These are phyloP conservation scores for Ganoderma multipileum DNA, from an alignment of 1,284 basidiomycete genomes.

Conservation along the genomic window DNA sequence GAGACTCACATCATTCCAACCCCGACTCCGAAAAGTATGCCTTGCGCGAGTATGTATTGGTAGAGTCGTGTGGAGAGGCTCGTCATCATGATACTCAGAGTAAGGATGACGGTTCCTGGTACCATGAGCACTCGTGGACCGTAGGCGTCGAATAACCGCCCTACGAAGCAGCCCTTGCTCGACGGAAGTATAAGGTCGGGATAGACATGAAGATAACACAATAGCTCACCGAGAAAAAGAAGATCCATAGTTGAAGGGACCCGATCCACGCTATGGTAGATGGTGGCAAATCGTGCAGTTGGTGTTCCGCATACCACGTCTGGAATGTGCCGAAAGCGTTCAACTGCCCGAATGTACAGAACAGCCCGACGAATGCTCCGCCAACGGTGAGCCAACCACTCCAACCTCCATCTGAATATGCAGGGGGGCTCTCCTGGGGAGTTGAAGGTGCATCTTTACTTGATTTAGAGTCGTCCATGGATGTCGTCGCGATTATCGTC, in stretches of 20 bases:
- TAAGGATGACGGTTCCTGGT: constrained; percentile 33
- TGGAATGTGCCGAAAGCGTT: constrained; percentile 46
- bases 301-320: constrained; percentile 46
- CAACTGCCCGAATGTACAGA: constrained; percentile 41
- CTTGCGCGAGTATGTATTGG: constrained; percentile 66
- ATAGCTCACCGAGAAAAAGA: constrained; percentile 42
- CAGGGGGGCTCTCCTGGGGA: neutral
- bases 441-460: neutral
- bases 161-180: constrained; percentile 28
- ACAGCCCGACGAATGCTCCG: constrained; percentile 39
- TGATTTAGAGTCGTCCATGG: neutral
- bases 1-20: constrained; percentile 27
- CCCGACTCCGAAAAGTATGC: constrained; percentile 42
- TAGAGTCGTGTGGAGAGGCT: constrained; percentile 58
- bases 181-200: neutral
- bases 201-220: neutral
- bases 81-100: constrained; percentile 37
- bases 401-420: constrained; percentile 40
- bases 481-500: constrained; percentile 1
- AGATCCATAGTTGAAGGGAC: constrained; percentile 46
- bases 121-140: constrained; percentile 33
- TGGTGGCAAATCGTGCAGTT: constrained; percentile 39
- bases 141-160: constrained; percentile 32
- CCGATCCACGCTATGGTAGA: constrained; percentile 54
- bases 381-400: constrained; percentile 43